Evolutionary conservation across 768 basidiomycete species (phyloP), one percentile per base, ranked within the genome.

Genomic region (Suillus bovinus): DNA sequence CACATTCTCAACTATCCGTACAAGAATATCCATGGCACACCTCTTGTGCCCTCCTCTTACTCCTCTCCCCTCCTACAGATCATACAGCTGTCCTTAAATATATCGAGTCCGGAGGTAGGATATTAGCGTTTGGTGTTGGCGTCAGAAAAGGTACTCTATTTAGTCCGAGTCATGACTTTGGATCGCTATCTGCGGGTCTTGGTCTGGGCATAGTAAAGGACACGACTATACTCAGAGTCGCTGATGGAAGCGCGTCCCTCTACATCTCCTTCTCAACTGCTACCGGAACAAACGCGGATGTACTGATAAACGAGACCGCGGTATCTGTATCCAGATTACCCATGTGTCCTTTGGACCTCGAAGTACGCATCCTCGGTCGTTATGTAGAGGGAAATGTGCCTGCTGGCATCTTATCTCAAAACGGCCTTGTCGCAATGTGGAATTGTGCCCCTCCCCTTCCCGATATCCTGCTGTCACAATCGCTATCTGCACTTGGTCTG

Each of bases 41-140:
- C 7, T 81, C 83, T 11, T 96, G 93, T 70, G 88, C 89, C 3
- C 79, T 96, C 2, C 83, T 98, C 20, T 89, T 95, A 56, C 77
- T 96, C 86, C 91, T n/a, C 81, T 86, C 61, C 83, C 83, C 54
- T 22, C 82, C 74, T 10, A 71, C 79, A 66, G 69, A 73, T 58
- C 74, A 77, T 27, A 58, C 77, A 11, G 71, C 81, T 2, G 85
- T 95, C 54, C 78, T 77, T 57, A 78, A 78, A 4, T 96, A 85
- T 65, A 83, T 90, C 8, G 79, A 85, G 44, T 66, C 75, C 8
- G 94, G 94, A 0, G 94, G 95, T 2, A 77, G 77, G n/a, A 83
- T 88, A 65, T 76, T 95, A 5, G 86, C 85, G 3, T 77, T 94
- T 14, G 86, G 87, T 53, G 83, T 84, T 6, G 84, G 85, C 1